Base-by-base conservation (phyloP, 1,284 basidiomycete species). In the Ceraceosorus guamensis region DNA sequence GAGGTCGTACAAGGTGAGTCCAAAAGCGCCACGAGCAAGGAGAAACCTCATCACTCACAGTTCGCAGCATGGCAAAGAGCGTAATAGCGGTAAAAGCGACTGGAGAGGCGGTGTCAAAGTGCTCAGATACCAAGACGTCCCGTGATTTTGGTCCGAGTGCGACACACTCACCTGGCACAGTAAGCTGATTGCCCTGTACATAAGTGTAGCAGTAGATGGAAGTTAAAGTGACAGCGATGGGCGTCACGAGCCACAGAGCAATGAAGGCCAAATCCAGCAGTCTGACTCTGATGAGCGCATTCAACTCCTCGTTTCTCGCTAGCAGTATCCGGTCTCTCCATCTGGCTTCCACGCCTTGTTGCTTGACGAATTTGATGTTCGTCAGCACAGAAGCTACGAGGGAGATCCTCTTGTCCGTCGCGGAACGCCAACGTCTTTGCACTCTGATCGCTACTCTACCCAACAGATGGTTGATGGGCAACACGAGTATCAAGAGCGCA, bases 401-500 rank as follows among this genome's bases (percentile, higher is more conserved):
- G 0, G 81, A 82, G 83, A 95, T 91, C 2, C 91, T 82, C 70
- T 85, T 85, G 71, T 96, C 91, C 7, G 88, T 80, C 0, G 89
- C 84, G 8, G 83, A 81, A 47, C 45, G 86, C 79, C 30, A 88
- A 76, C 6, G 84, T 84, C 73, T 87, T 87, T 59, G 87, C 84
- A 86, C 85, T 55, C 79, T 81, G 56, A 89, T 79, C 62, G 84
- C 83, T 4, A 87, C 81, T 56, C 78, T 80, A 5, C 84, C 80
- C 45, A 89, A 73, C 59, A 78, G 82, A 55, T 81, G 84, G 72
- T 89, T 95, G 11, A 67, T 5, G 0, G 68, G 67, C 49, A 62
- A 58, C 8, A 60, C 44, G 24, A 65, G n/a, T 32, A 67, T 43
- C 13, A 61, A 53, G 4, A 59, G 52, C 4, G 37, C 48, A 7